Conservation (phyloP, 768 basidiomycete genomes). For the Xerocomus brunneocitrinus region DNA sequence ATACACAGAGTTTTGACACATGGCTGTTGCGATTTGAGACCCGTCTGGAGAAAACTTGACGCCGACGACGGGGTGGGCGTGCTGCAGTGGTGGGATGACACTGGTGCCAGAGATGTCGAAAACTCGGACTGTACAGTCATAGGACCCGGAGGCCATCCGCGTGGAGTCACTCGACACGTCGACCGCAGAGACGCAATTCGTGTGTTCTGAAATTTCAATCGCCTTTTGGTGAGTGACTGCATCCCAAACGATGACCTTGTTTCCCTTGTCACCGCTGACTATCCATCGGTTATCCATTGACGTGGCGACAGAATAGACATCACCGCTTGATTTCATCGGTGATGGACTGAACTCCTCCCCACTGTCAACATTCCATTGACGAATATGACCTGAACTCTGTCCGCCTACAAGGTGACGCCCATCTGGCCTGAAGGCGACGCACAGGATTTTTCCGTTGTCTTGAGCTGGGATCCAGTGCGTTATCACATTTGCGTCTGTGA, state of each 20-base stretch:
- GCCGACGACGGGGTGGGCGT: neutral
- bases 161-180: neutral
- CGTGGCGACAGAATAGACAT: neutral
- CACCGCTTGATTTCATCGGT: neutral
- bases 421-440: neutral
- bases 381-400: neutral
- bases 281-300: conserved; percentile 1
- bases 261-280: neutral
- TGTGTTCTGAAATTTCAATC: neutral
- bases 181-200: neutral
- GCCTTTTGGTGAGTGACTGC: neutral
- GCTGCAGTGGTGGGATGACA: neutral
- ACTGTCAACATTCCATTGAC: neutral
- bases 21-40: no score
- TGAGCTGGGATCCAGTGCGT: no score
- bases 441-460: neutral
- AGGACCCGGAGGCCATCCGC: neutral
- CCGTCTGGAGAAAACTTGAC: no score
- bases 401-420: neutral
- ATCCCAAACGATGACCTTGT: neutral
- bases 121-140: neutral
- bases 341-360: neutral
- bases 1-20: no score
- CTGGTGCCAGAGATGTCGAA: neutral
- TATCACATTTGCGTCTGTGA: neutral